These are phyloP conservation scores for Aspergillus funiculosus DNA, from an alignment of 495 filamentous ascomycete species.

Conservation along the genomic window DNA sequence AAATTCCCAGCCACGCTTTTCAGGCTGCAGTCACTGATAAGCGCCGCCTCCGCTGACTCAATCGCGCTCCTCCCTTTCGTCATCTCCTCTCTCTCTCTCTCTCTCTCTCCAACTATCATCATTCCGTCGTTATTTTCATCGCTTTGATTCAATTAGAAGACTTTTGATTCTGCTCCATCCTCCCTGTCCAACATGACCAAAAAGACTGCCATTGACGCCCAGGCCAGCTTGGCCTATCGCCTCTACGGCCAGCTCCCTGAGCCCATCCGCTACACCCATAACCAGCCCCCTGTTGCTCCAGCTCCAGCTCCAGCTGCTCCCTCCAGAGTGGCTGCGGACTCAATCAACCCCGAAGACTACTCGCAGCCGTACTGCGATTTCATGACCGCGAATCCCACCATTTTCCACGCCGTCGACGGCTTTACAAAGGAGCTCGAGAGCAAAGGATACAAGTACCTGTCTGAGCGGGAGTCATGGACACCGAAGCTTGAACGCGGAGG, in stretches of 20 bases:
- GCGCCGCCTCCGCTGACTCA: conserved; percentile 1
- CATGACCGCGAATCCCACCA: conserved; percentile 82
- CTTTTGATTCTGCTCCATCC: not conserved
- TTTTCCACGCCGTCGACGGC: conserved; percentile 79
- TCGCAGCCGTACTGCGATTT: conserved; percentile 83
- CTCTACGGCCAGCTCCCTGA: conserved; percentile 18
- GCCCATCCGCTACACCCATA: conserved; percentile 8
- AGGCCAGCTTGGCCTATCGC: conserved; percentile 24
- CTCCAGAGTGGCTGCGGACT: not conserved
- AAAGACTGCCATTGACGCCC: conserved; percentile 14
- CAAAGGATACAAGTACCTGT: conserved; percentile 70
- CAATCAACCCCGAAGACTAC: conserved; percentile 52
- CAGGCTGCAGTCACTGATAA: too few species aligned
- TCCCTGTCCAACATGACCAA: conserved; percentile 19
- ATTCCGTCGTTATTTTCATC: not conserved
- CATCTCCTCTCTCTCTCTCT: not conserved
- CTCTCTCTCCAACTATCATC: not conserved
- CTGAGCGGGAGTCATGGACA: conserved; percentile 72
- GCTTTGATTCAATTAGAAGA: not conserved
- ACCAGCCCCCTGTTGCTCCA: conserved; percentile 9
- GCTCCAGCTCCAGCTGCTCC: conserved; percentile 14
- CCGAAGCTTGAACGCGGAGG: conserved; percentile 69
- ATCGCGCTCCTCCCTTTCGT: conserved; percentile 5
- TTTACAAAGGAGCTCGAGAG: conserved; percentile 65
- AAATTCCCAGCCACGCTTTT: not conserved